Conservation (phyloP, 192 early-diverging fungal species). For the Glomus cerebriforme region DNA sequence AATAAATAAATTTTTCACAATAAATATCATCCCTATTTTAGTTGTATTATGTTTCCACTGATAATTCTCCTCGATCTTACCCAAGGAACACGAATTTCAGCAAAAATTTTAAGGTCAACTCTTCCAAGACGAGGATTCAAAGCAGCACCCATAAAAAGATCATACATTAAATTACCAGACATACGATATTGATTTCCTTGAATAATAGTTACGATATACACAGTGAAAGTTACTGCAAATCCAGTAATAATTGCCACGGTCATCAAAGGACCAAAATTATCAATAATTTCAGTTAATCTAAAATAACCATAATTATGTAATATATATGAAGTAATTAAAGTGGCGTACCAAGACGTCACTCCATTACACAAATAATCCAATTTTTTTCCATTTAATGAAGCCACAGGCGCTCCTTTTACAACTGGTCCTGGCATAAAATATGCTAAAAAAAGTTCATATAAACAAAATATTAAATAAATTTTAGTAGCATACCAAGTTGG, state of each 20-base stretch:
- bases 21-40: neutral
- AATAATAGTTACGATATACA: conserved; percentile 38
- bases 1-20: neutral
- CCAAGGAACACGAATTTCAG: conserved; percentile 52
- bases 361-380: conserved; percentile 60
- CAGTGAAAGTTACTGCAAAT: conserved; percentile 43
- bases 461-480: conserved; percentile 62
- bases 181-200: conserved; percentile 51
- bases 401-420: conserved; percentile 68
- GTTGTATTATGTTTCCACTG: neutral
- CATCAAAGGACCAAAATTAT: conserved; percentile 62
- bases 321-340: conserved; percentile 45
- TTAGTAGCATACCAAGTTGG: conserved; percentile 57
- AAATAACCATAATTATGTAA: conserved; percentile 51
- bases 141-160: conserved; percentile 51
- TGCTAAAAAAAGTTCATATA: conserved; percentile 62
- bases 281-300: conserved; percentile 50
- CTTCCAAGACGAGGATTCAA: conserved; percentile 50
- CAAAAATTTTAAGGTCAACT: conserved; percentile 55
- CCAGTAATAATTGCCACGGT: conserved; percentile 53
- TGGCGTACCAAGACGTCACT: conserved; percentile 51
- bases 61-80: conserved; percentile 18
- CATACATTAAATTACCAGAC: conserved; percentile 56
- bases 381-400: conserved; percentile 57
- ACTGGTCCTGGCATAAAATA: conserved; percentile 67